Conservation (phyloP, 495 filamentous ascomycete species). For the Cercophora newfieldiana region DNA sequence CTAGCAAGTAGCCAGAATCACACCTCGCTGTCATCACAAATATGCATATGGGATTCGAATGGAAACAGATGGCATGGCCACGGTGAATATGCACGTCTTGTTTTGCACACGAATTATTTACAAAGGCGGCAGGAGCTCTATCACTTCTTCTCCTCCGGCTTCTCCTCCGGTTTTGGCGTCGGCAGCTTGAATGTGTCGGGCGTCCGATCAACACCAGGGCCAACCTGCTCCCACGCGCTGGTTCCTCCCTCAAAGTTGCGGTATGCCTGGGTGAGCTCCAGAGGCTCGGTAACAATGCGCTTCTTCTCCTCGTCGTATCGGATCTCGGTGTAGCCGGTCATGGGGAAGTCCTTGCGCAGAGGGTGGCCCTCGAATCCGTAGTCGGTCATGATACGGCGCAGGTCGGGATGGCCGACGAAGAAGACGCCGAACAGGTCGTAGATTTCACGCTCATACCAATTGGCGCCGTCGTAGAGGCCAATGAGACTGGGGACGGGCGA, state of each 20-base stretch:
- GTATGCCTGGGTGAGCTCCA: conserved; percentile 98
- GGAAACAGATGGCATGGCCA: too few species aligned
- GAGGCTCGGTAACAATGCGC: conserved; percentile 93
- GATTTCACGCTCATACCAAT: conserved; percentile 98
- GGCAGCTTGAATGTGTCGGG: conserved; percentile 94
- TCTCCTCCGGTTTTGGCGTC: conserved; percentile 89
- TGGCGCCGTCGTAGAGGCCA: conserved; percentile 85
- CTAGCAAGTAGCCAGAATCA: too few species aligned
- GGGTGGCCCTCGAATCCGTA: conserved; percentile 99
- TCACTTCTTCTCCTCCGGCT: conserved; percentile 93
- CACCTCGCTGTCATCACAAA: neutral
- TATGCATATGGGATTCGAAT: neutral
- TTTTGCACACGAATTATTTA: conserved; percentile 28
- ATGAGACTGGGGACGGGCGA: conserved; percentile 90
- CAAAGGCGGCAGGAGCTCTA: conserved; percentile 10
- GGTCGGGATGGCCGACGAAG: conserved; percentile 92
- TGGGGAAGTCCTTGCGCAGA: conserved; percentile 94
- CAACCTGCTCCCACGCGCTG: conserved; percentile 86
- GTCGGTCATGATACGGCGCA: conserved; percentile 98
- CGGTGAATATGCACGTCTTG: conserved; percentile 15
- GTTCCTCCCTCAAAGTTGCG: conserved; percentile 93
- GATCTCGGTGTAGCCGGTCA: conserved; percentile 98
- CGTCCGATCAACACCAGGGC: conserved; percentile 72
- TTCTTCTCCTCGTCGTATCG: conserved; percentile 99
- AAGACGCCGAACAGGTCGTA: conserved; percentile 98